These are phyloP conservation scores for Echria macrotheca DNA, from an alignment of 495 filamentous ascomycete genomes.

Conservation along the genomic window DNA sequence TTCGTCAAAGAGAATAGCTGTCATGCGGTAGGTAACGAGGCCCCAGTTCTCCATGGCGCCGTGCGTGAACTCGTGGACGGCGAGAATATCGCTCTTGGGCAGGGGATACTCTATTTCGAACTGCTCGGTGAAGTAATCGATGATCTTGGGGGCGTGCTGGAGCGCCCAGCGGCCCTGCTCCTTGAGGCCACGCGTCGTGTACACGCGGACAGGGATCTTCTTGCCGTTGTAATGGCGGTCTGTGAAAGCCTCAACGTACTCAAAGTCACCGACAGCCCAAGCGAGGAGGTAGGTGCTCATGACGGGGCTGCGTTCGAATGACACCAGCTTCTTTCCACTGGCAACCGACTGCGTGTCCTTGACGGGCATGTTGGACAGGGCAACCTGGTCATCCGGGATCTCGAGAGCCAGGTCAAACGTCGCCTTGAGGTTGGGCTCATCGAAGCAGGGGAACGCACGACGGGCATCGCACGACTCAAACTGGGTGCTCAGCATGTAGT, in stretches of 20 bases:
- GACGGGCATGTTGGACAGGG: slow-evolving; percentile 90
- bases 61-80: slow-evolving; percentile 85
- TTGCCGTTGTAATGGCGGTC: slow-evolving; percentile 82
- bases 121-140: slow-evolving; percentile 92
- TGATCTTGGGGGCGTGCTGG: slow-evolving; percentile 77
- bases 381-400: slow-evolving; percentile 77
- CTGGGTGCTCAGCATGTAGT: slow-evolving; percentile 95
- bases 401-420: slow-evolving; percentile 91
- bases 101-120: slow-evolving; percentile 94
- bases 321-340: slow-evolving; percentile 66
- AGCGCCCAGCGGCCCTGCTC: slow-evolving; percentile 83
- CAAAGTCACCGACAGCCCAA: slow-evolving; percentile 96
- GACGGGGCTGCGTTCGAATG: slow-evolving; percentile 78
- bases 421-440: slow-evolving; percentile 95
- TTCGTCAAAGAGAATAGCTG: slow-evolving; percentile 87
- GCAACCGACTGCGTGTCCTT: slow-evolving; percentile 58
- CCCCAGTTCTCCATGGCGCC: slow-evolving; percentile 82
- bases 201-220: slow-evolving; percentile 87
- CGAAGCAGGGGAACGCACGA: slow-evolving; percentile 93
- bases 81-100: slow-evolving; percentile 90
- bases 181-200: slow-evolving; percentile 85
- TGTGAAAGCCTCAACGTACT: slow-evolving; percentile 88
- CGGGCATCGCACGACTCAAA: slow-evolving; percentile 96
- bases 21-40: slow-evolving; percentile 90
- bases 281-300: slow-evolving; percentile 98